These are phyloP conservation scores for Solanum etuberosum DNA, from an alignment of 257 asterid genomes.

Conservation along the genomic window DNA sequence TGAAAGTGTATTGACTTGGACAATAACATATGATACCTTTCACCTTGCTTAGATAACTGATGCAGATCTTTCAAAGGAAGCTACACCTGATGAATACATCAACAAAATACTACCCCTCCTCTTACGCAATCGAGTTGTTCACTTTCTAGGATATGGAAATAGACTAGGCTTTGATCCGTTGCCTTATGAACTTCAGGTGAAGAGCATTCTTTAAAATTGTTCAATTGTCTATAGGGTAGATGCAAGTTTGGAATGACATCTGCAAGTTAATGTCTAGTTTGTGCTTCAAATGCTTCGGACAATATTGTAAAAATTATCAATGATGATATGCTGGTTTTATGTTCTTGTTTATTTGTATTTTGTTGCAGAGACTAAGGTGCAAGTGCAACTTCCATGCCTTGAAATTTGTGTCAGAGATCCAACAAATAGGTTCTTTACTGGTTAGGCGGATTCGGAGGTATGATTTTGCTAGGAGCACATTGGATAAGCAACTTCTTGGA, in stretches of 20 bases:
- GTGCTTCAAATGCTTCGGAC: not conserved
- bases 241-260: not conserved
- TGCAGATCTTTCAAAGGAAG: constrained; percentile 86
- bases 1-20: not conserved
- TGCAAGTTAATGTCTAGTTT: not conserved
- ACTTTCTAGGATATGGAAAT: constrained; percentile 92
- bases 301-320: not conserved
- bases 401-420: constrained; percentile 67
- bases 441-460: constrained; percentile 53
- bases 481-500: constrained; percentile 75
- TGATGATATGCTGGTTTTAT: not conserved
- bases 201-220: not conserved
- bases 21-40: not conserved
- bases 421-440: constrained; percentile 46
- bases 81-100: constrained; percentile 64
- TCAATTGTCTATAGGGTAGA: not conserved
- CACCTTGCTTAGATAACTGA: constrained; percentile 63
- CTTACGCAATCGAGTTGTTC: constrained; percentile 56
- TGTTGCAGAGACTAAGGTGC: constrained; percentile 74
- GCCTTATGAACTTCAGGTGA: constrained; percentile 74
- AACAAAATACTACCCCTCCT: constrained; percentile 53
- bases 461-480: constrained; percentile 22
- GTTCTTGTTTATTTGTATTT: not conserved
- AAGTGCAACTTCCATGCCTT: constrained; percentile 94
- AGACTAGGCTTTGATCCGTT: constrained; percentile 80